Base-by-base conservation (phyloP, 495 filamentous ascomycete genomes). In the Clavariopsis aquatica region DNA sequence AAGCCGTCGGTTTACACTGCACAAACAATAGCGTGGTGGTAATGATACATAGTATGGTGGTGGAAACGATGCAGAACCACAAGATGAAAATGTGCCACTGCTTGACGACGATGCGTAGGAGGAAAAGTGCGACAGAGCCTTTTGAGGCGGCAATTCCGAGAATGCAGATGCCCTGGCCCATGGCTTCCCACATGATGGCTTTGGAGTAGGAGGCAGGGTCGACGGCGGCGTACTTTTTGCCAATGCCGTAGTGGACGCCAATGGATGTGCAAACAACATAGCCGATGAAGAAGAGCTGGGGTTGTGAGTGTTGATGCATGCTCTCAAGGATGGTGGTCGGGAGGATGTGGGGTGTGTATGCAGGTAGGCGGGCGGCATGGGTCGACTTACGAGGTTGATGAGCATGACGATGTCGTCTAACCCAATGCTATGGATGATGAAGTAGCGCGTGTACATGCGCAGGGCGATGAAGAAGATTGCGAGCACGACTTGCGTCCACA, bases 151-250 rank as follows among this genome's bases (percentile, higher is more conserved):
- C 61, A 20, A 64, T 64, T 2, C 61, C 61, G 12, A 64, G 46
- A 26, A 64, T 57, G 28, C 61, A 64, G 26, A 64, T 57, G 26
- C 52, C 61, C 31, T 57, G 61, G 7, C 61, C 61, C 12, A 64
- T 57, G 13, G 52, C 61, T 38, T 64, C 61, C 61, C 61, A 64
- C 53, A 64, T 64, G 13, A 64, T 41, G 34, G 61, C 61, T 15
- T 57, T 57, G 1, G 61, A 49, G 46, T 64, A 57, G 23, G 49
- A 24, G 22, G 45, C 52, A 10, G 52, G 26, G 20, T 34, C 24
- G 13, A 57, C 51, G 26, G 20, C 36, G 13, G 41, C 52, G 28
- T n/a, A 57, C 45, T 64, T 64, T 45, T 64, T 64, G 45, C 61
- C 61, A 20, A 64, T 57, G 61, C 61, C 61, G 20, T 64, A 57